Conservation (phyloP, 345 rosid genomes). For the Punica granatum region DNA sequence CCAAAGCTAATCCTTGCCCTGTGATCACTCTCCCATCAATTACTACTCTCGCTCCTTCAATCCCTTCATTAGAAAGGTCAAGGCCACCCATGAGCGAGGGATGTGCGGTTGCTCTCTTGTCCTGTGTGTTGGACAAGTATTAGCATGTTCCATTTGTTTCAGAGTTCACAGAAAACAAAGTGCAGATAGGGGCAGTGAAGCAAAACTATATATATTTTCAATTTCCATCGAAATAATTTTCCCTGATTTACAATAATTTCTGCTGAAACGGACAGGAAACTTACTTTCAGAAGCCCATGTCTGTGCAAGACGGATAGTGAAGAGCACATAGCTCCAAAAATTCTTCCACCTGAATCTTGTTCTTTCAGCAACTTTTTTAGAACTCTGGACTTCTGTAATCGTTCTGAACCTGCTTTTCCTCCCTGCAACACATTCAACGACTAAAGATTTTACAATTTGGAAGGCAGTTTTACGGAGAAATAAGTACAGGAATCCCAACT, state of each 20-base stretch:
- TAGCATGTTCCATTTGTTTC: too few relatives aligned
- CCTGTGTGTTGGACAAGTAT: conserved; percentile 30
- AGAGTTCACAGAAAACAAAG: too few relatives aligned
- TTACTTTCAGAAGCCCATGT: conserved; percentile 73
- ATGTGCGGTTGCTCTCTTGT: conserved; percentile 49
- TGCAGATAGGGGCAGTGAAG: not conserved
- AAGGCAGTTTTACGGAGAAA: not conserved
- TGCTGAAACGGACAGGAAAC: not conserved
- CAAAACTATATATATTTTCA: not conserved
- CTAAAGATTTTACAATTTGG: conserved; percentile 4
- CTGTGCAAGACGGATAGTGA: conserved; percentile 45
- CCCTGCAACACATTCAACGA: conserved; percentile 37
- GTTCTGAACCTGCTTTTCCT: conserved; percentile 51
- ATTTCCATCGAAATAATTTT: not conserved
- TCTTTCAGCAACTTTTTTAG: conserved; percentile 75
- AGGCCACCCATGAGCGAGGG: conserved; percentile 31
- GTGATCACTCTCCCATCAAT: conserved; percentile 87
- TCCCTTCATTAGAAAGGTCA: conserved; percentile 18
- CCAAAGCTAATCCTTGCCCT: conserved; percentile 58
- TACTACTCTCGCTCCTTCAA: conserved; percentile 57
- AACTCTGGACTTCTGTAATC: conserved; percentile 57
- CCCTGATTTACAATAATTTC: not conserved
- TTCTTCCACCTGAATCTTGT: conserved; percentile 54
- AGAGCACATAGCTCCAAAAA: conserved; percentile 70
- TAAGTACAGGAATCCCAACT: not conserved